Percentiles rank a stretch among this genome's conserved stretches.
These are phyloP conservation scores for Penicillium italicum DNA, from an alignment of 2,329 filamentous ascomycete genomes.

Conservation along the genomic window DNA sequence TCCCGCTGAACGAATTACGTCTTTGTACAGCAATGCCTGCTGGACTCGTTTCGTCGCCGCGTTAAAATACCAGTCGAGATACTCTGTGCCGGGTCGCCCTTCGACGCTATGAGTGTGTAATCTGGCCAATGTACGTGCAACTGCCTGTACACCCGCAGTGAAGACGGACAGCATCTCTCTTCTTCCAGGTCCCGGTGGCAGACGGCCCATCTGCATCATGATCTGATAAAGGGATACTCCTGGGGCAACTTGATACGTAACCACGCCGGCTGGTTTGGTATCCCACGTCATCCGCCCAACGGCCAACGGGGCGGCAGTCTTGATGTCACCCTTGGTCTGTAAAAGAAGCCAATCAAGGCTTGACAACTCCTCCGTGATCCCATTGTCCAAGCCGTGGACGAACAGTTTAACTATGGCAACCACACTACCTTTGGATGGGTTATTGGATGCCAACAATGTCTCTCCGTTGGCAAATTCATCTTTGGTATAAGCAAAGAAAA, in stretches of 20 bases:
- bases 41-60: not conserved
- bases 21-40: not conserved
- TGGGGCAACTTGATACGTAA: not conserved
- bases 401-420: not conserved
- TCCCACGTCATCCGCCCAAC: not conserved
- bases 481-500: not conserved
- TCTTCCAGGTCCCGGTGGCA: not conserved
- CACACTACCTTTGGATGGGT: not conserved
- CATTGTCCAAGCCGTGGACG: not conserved
- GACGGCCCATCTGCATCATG: not conserved
- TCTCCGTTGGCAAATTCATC: not conserved
- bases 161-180: not conserved
- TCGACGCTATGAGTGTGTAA: not conserved
- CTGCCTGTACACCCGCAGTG: not conserved
- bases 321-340: not conserved
- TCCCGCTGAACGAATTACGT: not conserved
- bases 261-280: not conserved
- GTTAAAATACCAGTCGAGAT: not conserved
- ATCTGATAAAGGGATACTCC: not conserved
- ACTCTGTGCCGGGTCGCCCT: not conserved
- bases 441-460: not conserved
- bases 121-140: not conserved
- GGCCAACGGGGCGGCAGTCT: not conserved
- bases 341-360: constrained; percentile 1
- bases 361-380: not conserved